Conservation (phyloP, 805 yeast genomes). For the Candida railenensis region DNA sequence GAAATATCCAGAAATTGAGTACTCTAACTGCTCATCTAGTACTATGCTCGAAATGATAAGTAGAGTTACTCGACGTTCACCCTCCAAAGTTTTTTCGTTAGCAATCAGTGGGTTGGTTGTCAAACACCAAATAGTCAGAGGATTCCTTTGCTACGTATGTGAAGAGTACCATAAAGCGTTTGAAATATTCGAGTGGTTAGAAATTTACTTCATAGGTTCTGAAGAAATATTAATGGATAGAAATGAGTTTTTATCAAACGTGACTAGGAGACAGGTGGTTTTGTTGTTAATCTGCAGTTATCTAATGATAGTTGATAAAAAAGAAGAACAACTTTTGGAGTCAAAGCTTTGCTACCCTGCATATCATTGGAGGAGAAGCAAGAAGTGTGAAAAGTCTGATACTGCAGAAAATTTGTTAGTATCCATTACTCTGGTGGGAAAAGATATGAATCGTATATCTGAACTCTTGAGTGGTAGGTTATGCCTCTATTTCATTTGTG, state of each 20-base stretch:
- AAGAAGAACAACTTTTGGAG: conserved; percentile 1
- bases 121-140: conserved; percentile 18
- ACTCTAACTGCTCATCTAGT: neutral
- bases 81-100: neutral
- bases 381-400: neutral
- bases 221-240: conserved; percentile 5
- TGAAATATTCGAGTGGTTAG: conserved; percentile 17
- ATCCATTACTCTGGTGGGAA: neutral
- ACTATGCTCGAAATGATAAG: neutral
- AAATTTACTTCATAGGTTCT: conserved; percentile 11
- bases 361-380: neutral
- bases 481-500: conserved; percentile 18
- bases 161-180: conserved; percentile 16
- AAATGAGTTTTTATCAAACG: conserved; percentile 13
- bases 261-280: conserved; percentile 10
- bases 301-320: neutral
- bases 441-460: conserved; percentile 7
- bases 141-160: conserved; percentile 13
- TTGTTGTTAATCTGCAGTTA: neutral
- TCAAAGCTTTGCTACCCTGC: neutral
- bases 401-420: neutral
- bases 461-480: conserved; percentile 24
- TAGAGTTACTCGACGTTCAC: neutral
- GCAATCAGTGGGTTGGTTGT: conserved; percentile 10
- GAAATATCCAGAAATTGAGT: conserved; percentile 16